Evolutionary conservation across 2,329 filamentous ascomycete genomes (phyloP), one percentile per base, ranked within the genome.

Genomic region (Cadophora gregata): DNA sequence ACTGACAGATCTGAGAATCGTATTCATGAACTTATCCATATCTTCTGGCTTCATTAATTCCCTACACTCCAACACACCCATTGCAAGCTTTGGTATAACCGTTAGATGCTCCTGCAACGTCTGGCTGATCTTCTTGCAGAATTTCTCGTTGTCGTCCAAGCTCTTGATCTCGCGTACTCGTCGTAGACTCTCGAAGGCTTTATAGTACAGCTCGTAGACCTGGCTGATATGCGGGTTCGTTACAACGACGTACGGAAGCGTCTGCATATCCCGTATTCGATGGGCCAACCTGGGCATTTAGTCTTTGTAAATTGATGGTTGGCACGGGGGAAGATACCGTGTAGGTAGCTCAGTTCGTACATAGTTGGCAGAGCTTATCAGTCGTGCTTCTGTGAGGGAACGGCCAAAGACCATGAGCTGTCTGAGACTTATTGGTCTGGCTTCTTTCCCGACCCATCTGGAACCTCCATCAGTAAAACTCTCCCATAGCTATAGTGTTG

Each of bases 401-500:
- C 96, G 90, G 33, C 96, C 96, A 80, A 98, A 99, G 75, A 98
- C 96, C 81, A 97, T 98, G 75, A 99, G 86, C 80, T 98, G 96
- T 66, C 96, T 91, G 74, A 99, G 82, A 81, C 93, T 97, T 77
- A 99, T 97, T n/a, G 96, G 96, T 62, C 93, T 88, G 59, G 94
- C 94, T 78, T 97, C 93, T 75, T 91, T 92, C 70, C 92, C 90
- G 62, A 97, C 95, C 93, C 94, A 98, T 84, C 93, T 97, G 73
- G 25, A 19, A 45, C 45, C 38, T 62, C 71, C 19, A 73, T 69
- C 65, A 63, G 64, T 47, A 48, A 55, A 25, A 21, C 50, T 24
- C 31, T 33, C 14, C 6, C 8, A 12, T 7, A 21, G 56, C 58
- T 45, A 7, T n/a, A 8, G 2, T 10, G 53, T 8, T 14, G n/a